Evolutionary conservation across 2,329 filamentous ascomycete species (phyloP).

Genomic region (Cryphonectria nitschkei): DNA sequence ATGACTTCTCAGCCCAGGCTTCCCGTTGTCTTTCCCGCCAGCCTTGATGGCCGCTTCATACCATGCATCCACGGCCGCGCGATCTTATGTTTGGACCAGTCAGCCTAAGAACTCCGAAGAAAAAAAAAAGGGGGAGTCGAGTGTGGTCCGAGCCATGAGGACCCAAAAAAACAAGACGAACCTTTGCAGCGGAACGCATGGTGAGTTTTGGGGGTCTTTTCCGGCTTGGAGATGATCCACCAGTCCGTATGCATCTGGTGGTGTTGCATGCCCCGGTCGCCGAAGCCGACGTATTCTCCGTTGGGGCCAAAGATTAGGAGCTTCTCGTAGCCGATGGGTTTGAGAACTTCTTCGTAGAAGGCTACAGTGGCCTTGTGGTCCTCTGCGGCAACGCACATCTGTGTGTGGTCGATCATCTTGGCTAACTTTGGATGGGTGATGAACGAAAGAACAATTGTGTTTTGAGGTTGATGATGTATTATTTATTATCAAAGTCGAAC

Average conservation of each 20-base stretch:
- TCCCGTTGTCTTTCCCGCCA: conserved; percentile 53
- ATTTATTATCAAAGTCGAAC: background rate
- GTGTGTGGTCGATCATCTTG: conserved; percentile 40
- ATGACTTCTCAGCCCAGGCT: conserved; percentile 48
- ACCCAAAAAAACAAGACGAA: conserved; percentile 26
- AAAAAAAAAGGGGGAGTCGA: background rate
- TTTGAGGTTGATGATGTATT: background rate
- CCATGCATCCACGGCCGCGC: conserved; percentile 48
- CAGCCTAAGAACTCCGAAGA: background rate
- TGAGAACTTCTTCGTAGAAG: conserved; percentile 42
- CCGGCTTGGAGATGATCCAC: conserved; percentile 33
- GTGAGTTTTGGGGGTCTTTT: conserved; percentile 32
- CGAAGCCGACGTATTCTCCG: conserved; percentile 36
- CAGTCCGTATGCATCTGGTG: conserved; percentile 36
- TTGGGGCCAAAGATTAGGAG: conserved; percentile 35
- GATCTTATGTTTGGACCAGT: conserved; percentile 39
- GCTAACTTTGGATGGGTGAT: background rate
- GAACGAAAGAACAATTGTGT: background rate
- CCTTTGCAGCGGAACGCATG: conserved; percentile 40
- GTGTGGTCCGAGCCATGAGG: background rate
- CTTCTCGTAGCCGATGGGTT: conserved; percentile 42
- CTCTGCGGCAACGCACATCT: conserved; percentile 37
- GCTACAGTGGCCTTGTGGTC: conserved; percentile 36
- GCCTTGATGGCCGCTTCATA: conserved; percentile 47
- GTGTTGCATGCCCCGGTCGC: conserved; percentile 29